Conservation (phyloP, 495 filamentous ascomycete species). For the Cercophora newfieldiana region DNA sequence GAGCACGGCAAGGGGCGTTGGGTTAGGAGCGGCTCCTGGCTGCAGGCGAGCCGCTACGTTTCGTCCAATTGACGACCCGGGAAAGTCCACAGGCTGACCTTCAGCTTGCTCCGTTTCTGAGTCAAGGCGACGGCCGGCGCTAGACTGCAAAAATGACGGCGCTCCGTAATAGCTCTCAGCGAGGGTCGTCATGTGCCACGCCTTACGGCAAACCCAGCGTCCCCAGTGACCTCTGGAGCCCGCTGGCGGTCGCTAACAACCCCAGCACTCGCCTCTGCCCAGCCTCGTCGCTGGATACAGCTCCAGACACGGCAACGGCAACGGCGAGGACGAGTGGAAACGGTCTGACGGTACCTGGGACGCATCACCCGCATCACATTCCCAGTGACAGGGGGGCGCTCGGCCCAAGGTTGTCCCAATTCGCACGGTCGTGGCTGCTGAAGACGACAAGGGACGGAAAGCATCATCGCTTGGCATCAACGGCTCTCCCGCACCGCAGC, state of each 20-base stretch:
- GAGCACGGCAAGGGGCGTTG: background rate
- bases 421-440: background rate
- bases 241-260: background rate
- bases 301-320: background rate
- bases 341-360: background rate
- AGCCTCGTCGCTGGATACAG: background rate
- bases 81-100: background rate
- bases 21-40: background rate
- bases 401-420: background rate
- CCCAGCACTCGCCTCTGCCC: background rate
- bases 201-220: conserved; percentile 3
- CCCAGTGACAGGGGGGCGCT: background rate
- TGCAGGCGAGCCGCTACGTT: conserved; percentile 7
- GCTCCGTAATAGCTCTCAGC: conserved; percentile 7
- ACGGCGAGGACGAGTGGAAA: background rate
- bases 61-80: conserved; percentile 8
- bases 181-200: conserved; percentile 19
- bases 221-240: conserved; percentile 12
- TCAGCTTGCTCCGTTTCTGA: conserved; percentile 2
- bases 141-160: conserved; percentile 4
- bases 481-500: background rate
- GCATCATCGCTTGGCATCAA: background rate
- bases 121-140: background rate
- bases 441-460: no score
- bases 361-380: background rate